These are phyloP conservation scores for Metschnikowia chrysomelidarum DNA, from an alignment of 805 yeast species.

Conservation along the genomic window DNA sequence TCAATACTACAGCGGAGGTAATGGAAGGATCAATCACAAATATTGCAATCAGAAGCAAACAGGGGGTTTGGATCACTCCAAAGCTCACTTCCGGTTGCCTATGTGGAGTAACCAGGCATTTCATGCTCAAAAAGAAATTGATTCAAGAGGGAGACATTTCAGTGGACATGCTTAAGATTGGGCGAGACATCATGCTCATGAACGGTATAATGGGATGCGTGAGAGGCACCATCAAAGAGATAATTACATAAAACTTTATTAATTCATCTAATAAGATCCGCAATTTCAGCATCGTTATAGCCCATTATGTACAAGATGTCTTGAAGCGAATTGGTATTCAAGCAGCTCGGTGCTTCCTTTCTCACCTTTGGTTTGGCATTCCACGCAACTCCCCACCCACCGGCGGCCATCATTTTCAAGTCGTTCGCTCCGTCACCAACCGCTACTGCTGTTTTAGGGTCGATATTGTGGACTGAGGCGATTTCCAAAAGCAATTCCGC, in stretches of 20 bases:
- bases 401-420: slow-evolving; percentile 83
- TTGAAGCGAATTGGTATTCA: slow-evolving; percentile 69
- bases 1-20: slow-evolving; percentile 54
- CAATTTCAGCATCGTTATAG: slow-evolving; percentile 55
- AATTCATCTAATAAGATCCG: slow-evolving; percentile 9
- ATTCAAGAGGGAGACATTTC: slow-evolving; percentile 53
- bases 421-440: slow-evolving; percentile 99
- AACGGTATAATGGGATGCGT: slow-evolving; percentile 84
- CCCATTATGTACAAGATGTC: slow-evolving; percentile 85
- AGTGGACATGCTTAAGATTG: slow-evolving; percentile 49
- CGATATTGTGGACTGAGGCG: slow-evolving; percentile 53
- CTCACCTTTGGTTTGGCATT: slow-evolving; percentile 95
- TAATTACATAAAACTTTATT: slow-evolving; percentile 4
- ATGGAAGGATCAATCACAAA: slow-evolving; percentile 84
- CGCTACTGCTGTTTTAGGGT: slow-evolving; percentile 61
- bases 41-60: slow-evolving; percentile 57
- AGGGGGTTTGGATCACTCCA: slow-evolving; percentile 76
- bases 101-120: slow-evolving; percentile 77
- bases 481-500: slow-evolving; percentile 67
- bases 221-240: slow-evolving; percentile 48
- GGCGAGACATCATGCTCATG: slow-evolving; percentile 69
- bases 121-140: slow-evolving; percentile 51
- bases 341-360: slow-evolving; percentile 71
- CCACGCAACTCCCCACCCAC: slow-evolving; percentile 97
- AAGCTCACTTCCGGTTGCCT: slow-evolving; percentile 74